These are phyloP conservation scores for Stemphylium lycopersici DNA, from an alignment of 2,329 filamentous ascomycete species.

Conservation along the genomic window DNA sequence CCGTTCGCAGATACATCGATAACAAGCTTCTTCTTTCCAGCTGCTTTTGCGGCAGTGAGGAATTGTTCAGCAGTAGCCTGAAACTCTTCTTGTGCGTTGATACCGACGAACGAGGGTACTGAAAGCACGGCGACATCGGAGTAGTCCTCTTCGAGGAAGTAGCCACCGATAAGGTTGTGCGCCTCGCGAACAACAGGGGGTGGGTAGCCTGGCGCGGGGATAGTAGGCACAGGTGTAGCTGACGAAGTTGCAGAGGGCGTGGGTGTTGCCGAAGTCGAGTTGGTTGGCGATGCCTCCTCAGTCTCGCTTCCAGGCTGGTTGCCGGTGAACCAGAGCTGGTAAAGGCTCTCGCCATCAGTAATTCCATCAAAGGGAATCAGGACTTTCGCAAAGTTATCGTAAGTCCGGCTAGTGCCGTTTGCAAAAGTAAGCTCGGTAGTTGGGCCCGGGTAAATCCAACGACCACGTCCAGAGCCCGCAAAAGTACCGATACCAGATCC, in stretches of 20 bases:
- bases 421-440: constrained; percentile 54
- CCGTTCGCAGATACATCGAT: constrained; percentile 65
- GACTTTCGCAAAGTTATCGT: constrained; percentile 53
- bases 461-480: constrained; percentile 51
- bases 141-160: constrained; percentile 54
- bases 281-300: constrained; percentile 6
- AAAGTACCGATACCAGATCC: constrained; percentile 54
- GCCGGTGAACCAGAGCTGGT: constrained; percentile 45
- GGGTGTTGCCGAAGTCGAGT: constrained; percentile 28
- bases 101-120: constrained; percentile 51
- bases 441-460: constrained; percentile 52
- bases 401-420: constrained; percentile 52
- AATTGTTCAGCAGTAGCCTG: constrained; percentile 52
- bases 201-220: constrained; percentile 53
- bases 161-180: constrained; percentile 55
- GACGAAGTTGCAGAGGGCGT: constrained; percentile 20
- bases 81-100: constrained; percentile 44
- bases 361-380: constrained; percentile 51
- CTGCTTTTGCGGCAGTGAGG: constrained; percentile 52
- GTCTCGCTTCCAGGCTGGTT: constrained; percentile 20
- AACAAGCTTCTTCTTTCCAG: constrained; percentile 65
- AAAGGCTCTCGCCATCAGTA: constrained; percentile 51
- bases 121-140: constrained; percentile 55
- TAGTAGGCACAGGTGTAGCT: constrained; percentile 22
- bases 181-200: constrained; percentile 50